These are phyloP conservation scores for Suillus brevipes DNA, from an alignment of 768 basidiomycete species.

Conservation along the genomic window DNA sequence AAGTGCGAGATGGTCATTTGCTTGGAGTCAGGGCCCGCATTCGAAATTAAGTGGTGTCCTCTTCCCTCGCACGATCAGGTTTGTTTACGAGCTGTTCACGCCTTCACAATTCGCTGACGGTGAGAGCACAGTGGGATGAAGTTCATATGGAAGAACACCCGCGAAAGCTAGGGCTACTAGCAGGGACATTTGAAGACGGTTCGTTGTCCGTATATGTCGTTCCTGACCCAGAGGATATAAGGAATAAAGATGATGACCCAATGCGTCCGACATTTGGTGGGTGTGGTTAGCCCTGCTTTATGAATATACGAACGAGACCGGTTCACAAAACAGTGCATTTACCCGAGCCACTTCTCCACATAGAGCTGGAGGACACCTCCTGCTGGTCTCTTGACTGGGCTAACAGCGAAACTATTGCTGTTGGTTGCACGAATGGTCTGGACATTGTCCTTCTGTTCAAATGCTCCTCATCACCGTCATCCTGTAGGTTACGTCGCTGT, in stretches of 20 bases:
- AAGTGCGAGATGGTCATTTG: slow-evolving; percentile 86
- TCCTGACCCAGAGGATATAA: slow-evolving; percentile 70
- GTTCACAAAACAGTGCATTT: slow-evolving; percentile 46
- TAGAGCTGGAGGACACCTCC: slow-evolving; percentile 74
- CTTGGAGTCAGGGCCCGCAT: slow-evolving; percentile 74
- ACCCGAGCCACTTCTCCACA: slow-evolving; percentile 63
- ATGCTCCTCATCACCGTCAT: slow-evolving; percentile 7
- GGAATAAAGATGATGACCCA: slow-evolving; percentile 25
- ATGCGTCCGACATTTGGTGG: slow-evolving; percentile 50
- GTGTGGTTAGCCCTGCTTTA: slow-evolving; percentile 27
- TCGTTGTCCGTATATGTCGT: slow-evolving; percentile 75
- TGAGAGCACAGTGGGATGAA: slow-evolving; percentile 22
- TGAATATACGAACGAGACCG: slow-evolving; percentile 1
- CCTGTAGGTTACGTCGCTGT: slow-evolving; percentile 54
- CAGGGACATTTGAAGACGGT: slow-evolving; percentile 86
- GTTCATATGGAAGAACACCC: slow-evolving; percentile 19
- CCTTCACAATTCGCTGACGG: neutral
- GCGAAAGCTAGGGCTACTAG: slow-evolving; percentile 79
- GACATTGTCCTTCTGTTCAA: neutral
- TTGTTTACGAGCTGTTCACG: slow-evolving; percentile 18
- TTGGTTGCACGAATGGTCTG: slow-evolving; percentile 82
- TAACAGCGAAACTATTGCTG: slow-evolving; percentile 78
- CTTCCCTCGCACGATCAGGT: slow-evolving; percentile 73
- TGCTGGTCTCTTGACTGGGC: slow-evolving; percentile 89
- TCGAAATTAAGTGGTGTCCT: slow-evolving; percentile 92